A percentile compares a stretch with the other conserved stretches of the same genome.
Evolutionary conservation across 148 eudicot species (phyloP).

Genomic region (Rhododendron vialii): DNA sequence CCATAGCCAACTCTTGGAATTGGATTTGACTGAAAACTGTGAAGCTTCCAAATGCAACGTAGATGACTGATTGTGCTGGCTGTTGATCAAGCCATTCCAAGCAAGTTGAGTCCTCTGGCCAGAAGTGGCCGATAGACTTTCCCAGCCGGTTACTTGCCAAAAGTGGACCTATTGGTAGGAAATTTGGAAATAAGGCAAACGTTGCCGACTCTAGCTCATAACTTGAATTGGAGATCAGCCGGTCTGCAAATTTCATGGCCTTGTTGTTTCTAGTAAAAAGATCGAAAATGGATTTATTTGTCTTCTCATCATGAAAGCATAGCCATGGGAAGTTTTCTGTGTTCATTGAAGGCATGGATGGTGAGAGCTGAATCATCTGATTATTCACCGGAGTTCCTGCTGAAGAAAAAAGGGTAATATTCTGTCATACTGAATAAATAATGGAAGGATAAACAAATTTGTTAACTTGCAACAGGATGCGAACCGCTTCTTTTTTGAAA

Average conservation of each 20-base stretch:
- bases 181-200: neutral
- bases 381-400: neutral
- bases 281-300: neutral
- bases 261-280: too few species aligned
- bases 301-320: neutral
- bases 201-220: neutral
- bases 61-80: neutral
- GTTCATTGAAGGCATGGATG: neutral
- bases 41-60: neutral
- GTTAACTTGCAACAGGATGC: too few species aligned
- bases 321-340: neutral
- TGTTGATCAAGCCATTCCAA: neutral
- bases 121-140: neutral
- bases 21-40: conserved; percentile 22
- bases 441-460: too few species aligned
- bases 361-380: neutral
- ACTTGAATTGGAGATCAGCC: neutral
- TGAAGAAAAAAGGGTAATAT: neutral
- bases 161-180: neutral
- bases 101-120: neutral
- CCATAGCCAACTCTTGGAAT: conserved; percentile 42
- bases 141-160: neutral
- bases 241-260: neutral
- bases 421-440: neutral
- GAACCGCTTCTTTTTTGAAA: too few species aligned